Base-by-base conservation (phyloP, 257 asterid genomes). In the Forsythia viridissima region DNA sequence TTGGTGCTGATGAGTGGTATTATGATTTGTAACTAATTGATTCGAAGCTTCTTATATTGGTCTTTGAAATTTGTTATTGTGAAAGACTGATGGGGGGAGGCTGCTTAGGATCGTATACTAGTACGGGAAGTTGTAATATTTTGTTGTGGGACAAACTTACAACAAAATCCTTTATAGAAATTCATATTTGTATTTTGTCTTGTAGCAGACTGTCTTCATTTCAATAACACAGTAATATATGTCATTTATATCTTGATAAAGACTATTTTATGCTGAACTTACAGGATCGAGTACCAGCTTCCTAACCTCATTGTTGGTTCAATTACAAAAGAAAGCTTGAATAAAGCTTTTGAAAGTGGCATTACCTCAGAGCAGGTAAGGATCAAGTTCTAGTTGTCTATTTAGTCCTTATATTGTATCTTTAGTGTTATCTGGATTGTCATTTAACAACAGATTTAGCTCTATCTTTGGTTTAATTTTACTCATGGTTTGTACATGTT, bases 231-330 rank as follows among this genome's bases (percentile, higher is more conserved):
- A 20, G 65, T 55, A 6, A 52, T 6, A 3, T 36, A 16, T 7
- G 16, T 8, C 20, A 30, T 39, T 51, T 7, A 8, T 63, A 69
- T 20, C 20, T 71, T 71, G 65, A 6, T 38, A 67, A 69, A 61
- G 51, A 55, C 69, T 75, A 73, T 30, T 55, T 75, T 79, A 68
- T 15, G 34, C 80, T 89, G 79, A 72, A 81, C 85, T 78, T 83
- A 66, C 94, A 94, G 99, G 92, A 89, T 96, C 39, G 98, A 93
- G 80, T 96, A 96, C 88, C 98, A 92, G 88, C 97, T 96, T 70
- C 99, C 99, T 34, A 96, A 96, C 89, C 97, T 96, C 86, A 89
- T 93, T 63, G 99, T 96, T 72, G 88, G 94, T n/a, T 94, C 97
- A 40, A 92, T 96, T 82, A 93, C 88, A 15, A 96, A 93, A 84